Evolutionary conservation across 805 yeast species (phyloP).

Genomic region (Brettanomyces custersianus): DNA sequence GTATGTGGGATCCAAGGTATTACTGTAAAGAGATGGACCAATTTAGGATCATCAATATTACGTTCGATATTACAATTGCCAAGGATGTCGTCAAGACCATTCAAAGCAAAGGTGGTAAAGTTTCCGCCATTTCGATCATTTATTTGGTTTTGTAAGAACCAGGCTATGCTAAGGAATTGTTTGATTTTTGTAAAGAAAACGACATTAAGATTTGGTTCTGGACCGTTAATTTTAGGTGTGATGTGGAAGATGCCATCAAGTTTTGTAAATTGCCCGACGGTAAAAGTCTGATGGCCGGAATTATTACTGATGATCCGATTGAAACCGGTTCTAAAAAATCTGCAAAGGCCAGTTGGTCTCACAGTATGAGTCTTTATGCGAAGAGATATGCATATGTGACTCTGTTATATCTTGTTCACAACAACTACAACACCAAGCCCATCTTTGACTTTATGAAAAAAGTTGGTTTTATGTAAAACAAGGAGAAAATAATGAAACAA

Average conservation of each 20-base stretch:
- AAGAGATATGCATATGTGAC: constrained; percentile 9
- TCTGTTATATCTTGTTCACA: constrained; percentile 13
- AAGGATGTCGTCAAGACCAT: constrained; percentile 15
- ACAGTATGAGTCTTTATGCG: constrained; percentile 9
- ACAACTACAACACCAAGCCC: constrained; percentile 13
- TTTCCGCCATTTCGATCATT: constrained; percentile 17
- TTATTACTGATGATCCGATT: constrained; percentile 16
- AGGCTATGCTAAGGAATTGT: constrained; percentile 10
- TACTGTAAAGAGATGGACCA: constrained; percentile 19
- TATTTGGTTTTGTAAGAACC: constrained; percentile 15
- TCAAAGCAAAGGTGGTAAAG: constrained; percentile 10
- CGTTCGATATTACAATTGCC: constrained; percentile 18
- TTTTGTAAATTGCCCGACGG: constrained; percentile 6
- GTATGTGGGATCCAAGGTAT: constrained; percentile 27
- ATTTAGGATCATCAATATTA: constrained; percentile 23
- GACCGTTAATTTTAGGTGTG: constrained; percentile 25
- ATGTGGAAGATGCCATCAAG: constrained; percentile 12
- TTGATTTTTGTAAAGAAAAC: constrained; percentile 11
- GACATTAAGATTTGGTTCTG: constrained; percentile 26
- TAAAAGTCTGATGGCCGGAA: constrained; percentile 11
- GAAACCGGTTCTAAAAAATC: constrained; percentile 3
- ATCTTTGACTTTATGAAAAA: constrained; percentile 9
- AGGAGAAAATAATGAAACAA: too few relatives aligned
- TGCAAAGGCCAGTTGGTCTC: constrained; percentile 3
- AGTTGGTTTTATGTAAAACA: constrained; percentile 15